Evolutionary conservation across 306 rosid species (phyloP), one percentile per base, ranked within the genome.

Genomic region (Dryas octopetala): DNA sequence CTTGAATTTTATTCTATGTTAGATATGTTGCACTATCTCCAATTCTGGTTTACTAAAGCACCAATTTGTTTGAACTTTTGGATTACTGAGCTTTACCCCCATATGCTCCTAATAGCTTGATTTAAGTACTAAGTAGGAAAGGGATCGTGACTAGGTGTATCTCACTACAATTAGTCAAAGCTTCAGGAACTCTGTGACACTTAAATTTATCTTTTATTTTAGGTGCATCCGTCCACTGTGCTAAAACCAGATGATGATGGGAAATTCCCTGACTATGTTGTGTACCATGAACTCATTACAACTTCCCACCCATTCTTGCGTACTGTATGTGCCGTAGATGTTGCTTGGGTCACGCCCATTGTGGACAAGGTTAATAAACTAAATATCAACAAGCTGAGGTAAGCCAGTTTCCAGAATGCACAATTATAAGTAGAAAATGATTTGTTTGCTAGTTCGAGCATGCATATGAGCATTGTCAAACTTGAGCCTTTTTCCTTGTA

Each of bases 141-240:
- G 23, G 7, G 32, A 51, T 68, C 4, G 53, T 50, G 72, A 6
- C 57, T 28, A 48, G 73, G 23, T 10, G 12, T 13, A 54, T 64
- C 60, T 68, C 4, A 7, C 28, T 4, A 7, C 13, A 2, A n/a
- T 66, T 66, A 66, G 53, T 19, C 54, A 67, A 67, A 5, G 62
- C 23, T 53, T 47, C 41, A 6, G 53, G 13, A 71, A 55, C 19
- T 58, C 55, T 23, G 2, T 72, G 45, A 58, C 23, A 13, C 32
- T 45, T 53, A 9, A 17, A 71, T 49, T 81, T 32, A 76, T 74
- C 71, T 74, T 79, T 38, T 48, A 47, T 70, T 68, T 76, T 67
- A 92, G 97, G 99, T 95, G 83, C 97, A 95, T 81, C 97, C 97
- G 4, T 90, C 99, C 62, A 83, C 93, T 19, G 83, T 81, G 49